A percentile compares a stretch with the other conserved stretches of the same genome.
Conservation (phyloP, 106 monocot species). For the Hemerocallis citrina region DNA sequence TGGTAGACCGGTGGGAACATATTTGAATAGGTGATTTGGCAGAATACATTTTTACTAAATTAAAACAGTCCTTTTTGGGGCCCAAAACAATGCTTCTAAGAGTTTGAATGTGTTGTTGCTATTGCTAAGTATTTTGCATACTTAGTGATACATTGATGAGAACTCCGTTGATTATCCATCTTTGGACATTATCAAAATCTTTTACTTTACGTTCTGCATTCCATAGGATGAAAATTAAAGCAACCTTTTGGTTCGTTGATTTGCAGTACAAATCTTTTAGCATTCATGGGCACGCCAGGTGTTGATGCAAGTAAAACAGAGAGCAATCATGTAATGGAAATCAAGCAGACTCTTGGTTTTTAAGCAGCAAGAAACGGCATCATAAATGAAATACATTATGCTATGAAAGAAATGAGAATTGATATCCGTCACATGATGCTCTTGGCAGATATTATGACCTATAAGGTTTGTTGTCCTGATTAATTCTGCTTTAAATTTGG, state of each 20-base stretch:
- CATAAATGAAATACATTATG: slow-evolving; percentile 73
- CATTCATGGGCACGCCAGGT: slow-evolving; percentile 90
- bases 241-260: too few species aligned
- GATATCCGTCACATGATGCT: slow-evolving; percentile 97
- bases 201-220: too few species aligned
- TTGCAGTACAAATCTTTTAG: slow-evolving; percentile 75
- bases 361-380: slow-evolving; percentile 92
- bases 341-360: slow-evolving; percentile 69
- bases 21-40: too few species aligned
- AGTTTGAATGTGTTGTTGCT: not conserved
- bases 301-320: slow-evolving; percentile 62
- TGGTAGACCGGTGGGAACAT: too few species aligned
- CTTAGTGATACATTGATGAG: too few species aligned
- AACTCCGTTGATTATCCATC: too few species aligned
- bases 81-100: too few species aligned
- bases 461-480: slow-evolving; percentile 41
- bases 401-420: slow-evolving; percentile 84
- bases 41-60: too few species aligned
- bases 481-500: not conserved
- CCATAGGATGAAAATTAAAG: too few species aligned
- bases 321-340: slow-evolving; percentile 85
- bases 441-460: slow-evolving; percentile 94
- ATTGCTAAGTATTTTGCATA: too few species aligned
- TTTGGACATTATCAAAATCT: too few species aligned
- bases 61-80: too few species aligned